Percentiles rank a stretch among this genome's conserved stretches.
phyloP scores from a whole-genome alignment of 352 stramenopile species.

The Phytophthora europaea region DNA sequence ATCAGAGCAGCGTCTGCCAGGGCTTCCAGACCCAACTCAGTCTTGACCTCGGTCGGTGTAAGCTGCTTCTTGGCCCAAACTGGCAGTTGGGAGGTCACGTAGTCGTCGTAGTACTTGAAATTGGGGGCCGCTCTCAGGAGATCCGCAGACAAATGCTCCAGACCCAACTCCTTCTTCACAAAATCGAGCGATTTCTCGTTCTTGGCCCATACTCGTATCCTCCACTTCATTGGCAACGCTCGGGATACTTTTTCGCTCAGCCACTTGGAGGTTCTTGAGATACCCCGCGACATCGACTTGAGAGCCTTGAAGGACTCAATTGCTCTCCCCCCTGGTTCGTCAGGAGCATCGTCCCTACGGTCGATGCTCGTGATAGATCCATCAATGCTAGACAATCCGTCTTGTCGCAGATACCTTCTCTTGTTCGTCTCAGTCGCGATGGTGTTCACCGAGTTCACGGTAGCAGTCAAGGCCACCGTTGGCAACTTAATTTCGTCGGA shows the following conservation, averaged over 20 bases:
- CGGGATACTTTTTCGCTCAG: constrained; percentile 14
- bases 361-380: constrained; percentile 10
- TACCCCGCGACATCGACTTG: not conserved
- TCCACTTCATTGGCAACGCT: constrained; percentile 5
- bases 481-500: not conserved
- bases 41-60: constrained; percentile 6
- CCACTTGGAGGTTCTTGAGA: not conserved
- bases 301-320: not conserved
- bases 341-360: too few relatives aligned
- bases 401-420: constrained; percentile 10
- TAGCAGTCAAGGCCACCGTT: not conserved
- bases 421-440: not conserved
- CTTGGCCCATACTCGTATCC: constrained; percentile 15
- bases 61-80: constrained; percentile 22
- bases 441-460: not conserved
- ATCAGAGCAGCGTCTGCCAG: not conserved
- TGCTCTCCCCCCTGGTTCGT: not conserved
- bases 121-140: not conserved
- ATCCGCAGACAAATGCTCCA: not conserved
- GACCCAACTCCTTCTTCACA: constrained; percentile 9
- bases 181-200: constrained; percentile 14
- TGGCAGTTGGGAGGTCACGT: constrained; percentile 13
- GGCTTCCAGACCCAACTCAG: not conserved
- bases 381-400: not conserved
- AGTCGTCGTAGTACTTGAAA: constrained; percentile 29